These are phyloP conservation scores for Microcera coccophila DNA, from an alignment of 2,329 filamentous ascomycete species.

Conservation along the genomic window DNA sequence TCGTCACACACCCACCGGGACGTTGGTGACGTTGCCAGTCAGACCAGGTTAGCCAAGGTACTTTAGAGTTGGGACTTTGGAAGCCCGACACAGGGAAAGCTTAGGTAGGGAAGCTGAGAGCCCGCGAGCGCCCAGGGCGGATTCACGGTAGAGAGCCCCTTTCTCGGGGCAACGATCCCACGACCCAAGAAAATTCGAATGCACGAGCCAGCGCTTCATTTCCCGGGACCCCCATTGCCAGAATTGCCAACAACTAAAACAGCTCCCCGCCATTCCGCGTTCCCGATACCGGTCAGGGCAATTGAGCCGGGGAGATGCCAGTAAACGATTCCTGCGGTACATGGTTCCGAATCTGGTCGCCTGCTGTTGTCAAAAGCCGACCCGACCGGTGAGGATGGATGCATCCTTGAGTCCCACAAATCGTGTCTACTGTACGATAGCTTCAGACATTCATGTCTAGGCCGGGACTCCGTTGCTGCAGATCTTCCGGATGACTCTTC, in stretches of 20 bases:
- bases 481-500: constrained; percentile 23
- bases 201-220: constrained; percentile 9
- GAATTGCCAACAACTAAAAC: not conserved
- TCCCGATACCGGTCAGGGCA: not conserved
- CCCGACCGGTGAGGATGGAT: constrained; percentile 19
- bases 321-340: no score
- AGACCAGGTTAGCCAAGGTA: constrained; percentile 3
- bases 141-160: not conserved
- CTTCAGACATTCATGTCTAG: not conserved
- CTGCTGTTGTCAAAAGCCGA: constrained; percentile 15
- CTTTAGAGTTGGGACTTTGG: constrained; percentile 11
- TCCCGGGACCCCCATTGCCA: constrained; percentile 7
- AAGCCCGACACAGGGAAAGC: no score
- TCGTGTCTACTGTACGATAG: not conserved
- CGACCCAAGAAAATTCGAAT: not conserved
- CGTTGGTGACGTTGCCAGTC: constrained; percentile 10
- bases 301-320: not conserved
- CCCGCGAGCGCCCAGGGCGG: not conserved
- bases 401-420: not conserved
- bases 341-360: not conserved
- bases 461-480: constrained; percentile 17
- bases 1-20: constrained; percentile 9
- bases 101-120: not conserved
- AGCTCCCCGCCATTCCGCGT: not conserved
- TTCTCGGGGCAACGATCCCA: not conserved